phyloP scores from a whole-genome alignment of 1,284 basidiomycete species.

The Neotropicomus parvogracilis region DNA sequence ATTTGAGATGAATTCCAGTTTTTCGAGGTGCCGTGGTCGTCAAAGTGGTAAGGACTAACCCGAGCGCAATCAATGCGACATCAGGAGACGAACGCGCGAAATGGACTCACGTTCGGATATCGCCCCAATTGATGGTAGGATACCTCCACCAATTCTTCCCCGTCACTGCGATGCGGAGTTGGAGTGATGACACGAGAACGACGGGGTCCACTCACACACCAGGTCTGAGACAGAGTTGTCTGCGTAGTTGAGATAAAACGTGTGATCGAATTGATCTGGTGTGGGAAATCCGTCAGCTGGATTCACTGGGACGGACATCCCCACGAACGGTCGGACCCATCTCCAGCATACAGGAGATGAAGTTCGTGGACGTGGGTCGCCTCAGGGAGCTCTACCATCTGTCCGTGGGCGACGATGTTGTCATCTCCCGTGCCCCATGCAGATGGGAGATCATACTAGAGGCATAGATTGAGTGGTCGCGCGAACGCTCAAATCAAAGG shows the following conservation, averaged over 20 bases:
- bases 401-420: slow-evolving; percentile 40
- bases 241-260: slow-evolving; percentile 35
- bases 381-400: slow-evolving; percentile 33
- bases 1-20: slow-evolving; percentile 43
- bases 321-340: slow-evolving; percentile 30
- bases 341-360: slow-evolving; percentile 44
- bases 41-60: slow-evolving; percentile 40
- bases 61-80: not conserved
- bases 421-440: slow-evolving; percentile 38
- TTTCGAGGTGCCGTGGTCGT: slow-evolving; percentile 27
- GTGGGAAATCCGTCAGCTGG: not conserved
- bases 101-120: slow-evolving; percentile 35
- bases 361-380: slow-evolving; percentile 38
- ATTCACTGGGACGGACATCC: not conserved
- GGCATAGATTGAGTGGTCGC: not conserved
- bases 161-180: slow-evolving; percentile 29
- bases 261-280: slow-evolving; percentile 33
- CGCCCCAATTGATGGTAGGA: slow-evolving; percentile 36
- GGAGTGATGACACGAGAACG: not conserved
- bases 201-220: slow-evolving; percentile 28
- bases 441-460: slow-evolving; percentile 40
- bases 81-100: not conserved
- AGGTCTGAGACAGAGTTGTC: slow-evolving; percentile 34
- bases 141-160: slow-evolving; percentile 41
- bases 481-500: not conserved